phyloP scores from a whole-genome alignment of 352 stramenopile genomes.

The Saprolegnia parasitica region DNA sequence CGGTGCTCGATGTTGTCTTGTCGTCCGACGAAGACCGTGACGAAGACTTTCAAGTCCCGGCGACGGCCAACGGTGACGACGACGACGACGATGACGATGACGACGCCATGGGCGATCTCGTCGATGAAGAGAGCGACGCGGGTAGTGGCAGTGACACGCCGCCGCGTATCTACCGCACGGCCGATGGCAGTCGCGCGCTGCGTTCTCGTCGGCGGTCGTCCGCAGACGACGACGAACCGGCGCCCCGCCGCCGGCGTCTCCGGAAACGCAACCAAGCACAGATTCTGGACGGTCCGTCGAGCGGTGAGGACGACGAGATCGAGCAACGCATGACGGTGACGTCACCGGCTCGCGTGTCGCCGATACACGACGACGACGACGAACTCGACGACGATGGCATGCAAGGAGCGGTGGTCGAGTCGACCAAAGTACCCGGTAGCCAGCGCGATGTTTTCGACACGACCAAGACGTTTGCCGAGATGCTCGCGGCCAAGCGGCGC shows the following conservation, averaged over 20 bases:
- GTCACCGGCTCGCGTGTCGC: neutral
- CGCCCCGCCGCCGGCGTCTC: neutral
- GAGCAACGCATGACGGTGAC: neutral
- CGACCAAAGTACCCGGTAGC: constrained; percentile 79
- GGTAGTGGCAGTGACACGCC: constrained; percentile 10
- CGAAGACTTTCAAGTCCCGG: constrained; percentile 76
- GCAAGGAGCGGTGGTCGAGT: constrained; percentile 62
- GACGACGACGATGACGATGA: constrained; percentile 52
- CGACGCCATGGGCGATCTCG: constrained; percentile 38
- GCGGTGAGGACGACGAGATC: constrained; percentile 8
- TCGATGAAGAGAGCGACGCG: constrained; percentile 16
- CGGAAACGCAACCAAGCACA: neutral
- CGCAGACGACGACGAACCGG: neutral
- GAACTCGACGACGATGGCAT: constrained; percentile 30
- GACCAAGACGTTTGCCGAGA: constrained; percentile 52
- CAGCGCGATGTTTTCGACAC: constrained; percentile 76
- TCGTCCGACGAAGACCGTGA: constrained; percentile 80
- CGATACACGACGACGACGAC: constrained; percentile 14
- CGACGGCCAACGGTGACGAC: constrained; percentile 29
- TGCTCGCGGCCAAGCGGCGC: constrained; percentile 52
- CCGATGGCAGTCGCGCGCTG: constrained; percentile 12
- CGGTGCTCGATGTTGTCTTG: constrained; percentile 76
- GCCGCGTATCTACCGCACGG: constrained; percentile 2
- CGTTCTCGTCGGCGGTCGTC: constrained; percentile 3
- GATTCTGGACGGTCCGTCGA: neutral